phyloP scores from a whole-genome alignment of 441 rosid species.

The Eutrema salsugineum region DNA sequence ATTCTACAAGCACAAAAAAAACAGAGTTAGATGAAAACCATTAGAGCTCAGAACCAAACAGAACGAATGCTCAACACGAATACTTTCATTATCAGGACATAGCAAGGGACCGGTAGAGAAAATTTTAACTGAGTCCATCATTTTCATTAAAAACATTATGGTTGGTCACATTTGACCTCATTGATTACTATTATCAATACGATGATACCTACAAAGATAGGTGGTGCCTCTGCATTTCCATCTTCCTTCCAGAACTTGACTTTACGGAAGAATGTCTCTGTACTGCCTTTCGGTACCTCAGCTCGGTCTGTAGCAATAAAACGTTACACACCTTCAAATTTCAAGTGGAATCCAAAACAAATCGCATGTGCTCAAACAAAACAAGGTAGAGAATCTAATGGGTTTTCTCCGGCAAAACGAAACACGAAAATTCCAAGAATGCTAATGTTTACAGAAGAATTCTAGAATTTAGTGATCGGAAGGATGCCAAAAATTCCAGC shows the following conservation, averaged over 20 bases:
- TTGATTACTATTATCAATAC: slow-evolving; percentile 2
- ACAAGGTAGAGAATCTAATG: background rate
- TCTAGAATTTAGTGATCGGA: background rate
- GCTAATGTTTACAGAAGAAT: background rate
- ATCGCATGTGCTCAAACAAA: background rate
- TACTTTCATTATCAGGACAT: background rate
- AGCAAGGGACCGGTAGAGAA: background rate
- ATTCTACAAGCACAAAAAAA: slow-evolving; percentile 41
- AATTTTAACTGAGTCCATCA: background rate
- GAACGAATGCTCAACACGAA: background rate
- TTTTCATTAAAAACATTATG: background rate
- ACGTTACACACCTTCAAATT: background rate
- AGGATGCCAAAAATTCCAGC: background rate
- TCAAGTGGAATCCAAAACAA: background rate
- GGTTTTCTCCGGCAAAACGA: background rate
- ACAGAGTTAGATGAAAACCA: background rate
- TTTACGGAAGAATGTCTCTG: slow-evolving; percentile 91
- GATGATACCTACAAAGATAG: slow-evolving; percentile 97
- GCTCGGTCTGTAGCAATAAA: slow-evolving; percentile 50
- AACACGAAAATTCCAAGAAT: background rate
- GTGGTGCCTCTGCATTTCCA: slow-evolving; percentile 93
- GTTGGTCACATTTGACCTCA: background rate
- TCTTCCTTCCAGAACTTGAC: slow-evolving; percentile 97
- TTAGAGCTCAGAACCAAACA: slow-evolving; percentile 1
- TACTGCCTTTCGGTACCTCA: slow-evolving; percentile 68